Percentiles rank a stretch among this genome's conserved stretches.
Evolutionary conservation across 208 protist genomes (phyloP).

Genomic region (Wallacemonas sp.): DNA sequence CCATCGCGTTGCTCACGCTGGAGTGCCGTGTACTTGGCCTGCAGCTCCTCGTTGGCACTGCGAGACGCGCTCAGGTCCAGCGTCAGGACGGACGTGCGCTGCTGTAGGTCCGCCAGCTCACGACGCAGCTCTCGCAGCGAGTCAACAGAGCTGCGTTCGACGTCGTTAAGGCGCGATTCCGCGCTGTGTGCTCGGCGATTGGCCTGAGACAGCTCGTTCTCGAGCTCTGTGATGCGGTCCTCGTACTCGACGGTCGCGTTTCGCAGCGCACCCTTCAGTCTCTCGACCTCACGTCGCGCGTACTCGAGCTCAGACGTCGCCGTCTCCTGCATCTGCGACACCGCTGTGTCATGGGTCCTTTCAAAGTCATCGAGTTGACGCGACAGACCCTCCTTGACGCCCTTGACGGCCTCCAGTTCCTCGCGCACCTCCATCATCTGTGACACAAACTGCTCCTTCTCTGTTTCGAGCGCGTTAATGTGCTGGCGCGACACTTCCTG

Average conservation of each 20-base stretch:
- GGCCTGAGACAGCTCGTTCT: constrained; percentile 53
- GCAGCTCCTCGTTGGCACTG: constrained; percentile 32
- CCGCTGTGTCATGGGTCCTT: constrained; percentile 21
- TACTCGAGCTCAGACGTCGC: constrained; percentile 26
- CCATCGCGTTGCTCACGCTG: constrained; percentile 26
- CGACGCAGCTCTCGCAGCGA: constrained; percentile 52
- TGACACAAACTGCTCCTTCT: constrained; percentile 21
- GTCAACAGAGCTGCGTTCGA: constrained; percentile 41
- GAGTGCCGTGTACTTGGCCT: constrained; percentile 32
- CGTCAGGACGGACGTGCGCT: constrained; percentile 33
- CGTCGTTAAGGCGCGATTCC: constrained; percentile 52
- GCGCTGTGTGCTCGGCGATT: constrained; percentile 54
- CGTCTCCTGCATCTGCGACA: constrained; percentile 37
- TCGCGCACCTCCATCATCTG: constrained; percentile 15
- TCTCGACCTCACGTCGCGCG: constrained; percentile 41
- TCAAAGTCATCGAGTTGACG: constrained; percentile 37
- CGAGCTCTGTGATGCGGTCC: constrained; percentile 44
- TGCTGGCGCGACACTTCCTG: constrained; percentile 38
- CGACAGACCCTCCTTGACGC: constrained; percentile 19
- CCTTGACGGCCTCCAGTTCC: constrained; percentile 23
- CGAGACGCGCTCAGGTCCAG: constrained; percentile 32
- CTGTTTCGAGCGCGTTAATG: constrained; percentile 36
- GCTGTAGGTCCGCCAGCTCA: constrained; percentile 61
- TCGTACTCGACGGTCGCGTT: constrained; percentile 48
- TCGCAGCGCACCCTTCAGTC: constrained; percentile 43